A percentile compares a stretch with the other conserved stretches of the same genome.
Conservation (phyloP, 2,329 filamentous ascomycete species). For the Eutypella sp. region DNA sequence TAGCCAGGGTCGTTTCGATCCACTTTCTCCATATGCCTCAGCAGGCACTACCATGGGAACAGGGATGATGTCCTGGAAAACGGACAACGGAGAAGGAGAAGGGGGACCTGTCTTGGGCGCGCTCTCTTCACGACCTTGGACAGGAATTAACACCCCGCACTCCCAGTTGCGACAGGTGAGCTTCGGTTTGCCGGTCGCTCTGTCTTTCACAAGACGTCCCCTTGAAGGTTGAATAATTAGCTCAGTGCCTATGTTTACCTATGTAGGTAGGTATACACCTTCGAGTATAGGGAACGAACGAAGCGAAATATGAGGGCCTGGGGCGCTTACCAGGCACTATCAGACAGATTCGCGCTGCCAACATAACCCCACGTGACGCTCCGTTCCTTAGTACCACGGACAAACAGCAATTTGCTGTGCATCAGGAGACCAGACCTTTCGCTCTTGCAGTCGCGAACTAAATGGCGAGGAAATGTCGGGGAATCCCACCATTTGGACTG, state of each 20-base stretch:
- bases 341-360: conserved; percentile 86
- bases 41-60: conserved; percentile 38
- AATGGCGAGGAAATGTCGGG: conserved; percentile 62
- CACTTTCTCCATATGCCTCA: conserved; percentile 22
- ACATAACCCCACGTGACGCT: conserved; percentile 70
- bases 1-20: conserved; percentile 25
- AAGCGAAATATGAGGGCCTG: background rate
- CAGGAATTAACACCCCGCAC: conserved; percentile 76
- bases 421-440: conserved; percentile 68
- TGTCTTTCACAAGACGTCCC: conserved; percentile 74
- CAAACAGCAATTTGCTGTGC: conserved; percentile 75
- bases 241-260: no score
- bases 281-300: no score
- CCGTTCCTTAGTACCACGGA: conserved; percentile 28
- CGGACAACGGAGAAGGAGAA: conserved; percentile 8
- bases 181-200: conserved; percentile 61
- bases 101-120: conserved; percentile 9
- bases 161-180: conserved; percentile 92
- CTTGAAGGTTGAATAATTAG: conserved; percentile 33
- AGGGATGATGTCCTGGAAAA: conserved; percentile 34
- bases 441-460: conserved; percentile 73
- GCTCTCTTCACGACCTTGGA: conserved; percentile 26
- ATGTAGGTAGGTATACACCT: no score
- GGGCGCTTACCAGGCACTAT: conserved; percentile 76
- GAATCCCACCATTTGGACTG: conserved; percentile 67